Evolutionary conservation across 2,329 filamentous ascomycete species (phyloP), one percentile per base, ranked within the genome.

Genomic region (Sporothrix protearum): DNA sequence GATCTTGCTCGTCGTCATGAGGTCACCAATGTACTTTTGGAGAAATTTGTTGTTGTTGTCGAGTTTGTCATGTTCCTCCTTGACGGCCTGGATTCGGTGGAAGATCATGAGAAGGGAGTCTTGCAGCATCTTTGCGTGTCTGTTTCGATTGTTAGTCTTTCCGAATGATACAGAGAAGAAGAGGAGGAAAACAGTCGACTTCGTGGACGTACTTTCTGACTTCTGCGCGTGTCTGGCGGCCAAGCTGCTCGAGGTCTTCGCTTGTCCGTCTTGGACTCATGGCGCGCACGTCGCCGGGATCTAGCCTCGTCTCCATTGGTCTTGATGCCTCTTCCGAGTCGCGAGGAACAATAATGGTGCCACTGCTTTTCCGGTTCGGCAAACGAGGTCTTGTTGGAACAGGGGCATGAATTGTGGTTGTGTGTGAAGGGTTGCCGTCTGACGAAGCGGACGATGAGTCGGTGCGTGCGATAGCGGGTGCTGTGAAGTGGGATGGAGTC

Each of bases 1-100:
- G 76, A 92, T 91, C 78, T 91, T 91, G 79, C 88, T 90, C n/a
- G 89, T 91, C 76, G 93, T 92, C 88, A 97, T 98, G 71, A 98
- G 86, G 78, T 97, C 95, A 75, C 95, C 95, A 77, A 98, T 98
- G 80, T 98, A 98, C 80, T 97, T 97, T 81, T 98, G 95, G 64
- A 99, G 83, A 78, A 98, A 97, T 78, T 94, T 95, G 85, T 99
- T 99, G 80, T 97, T 94, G 80, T 88, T 96, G 81, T 98, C 94
- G 70, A 99, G 89, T 82, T 97, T 97, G 82, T 97, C 93, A 79
- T 99, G 94, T 79, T 98, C 95, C 76, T 92, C 91, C 80, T 94
- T 93, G 75, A 98, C 94, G 39, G 93, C 92, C 79, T 99, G 96
- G 79, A 98, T 96, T 68, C 94, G 92, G 81, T 97, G 93, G 75